phyloP scores from a whole-genome alignment of 106 monocot genomes.

The Alisma plantagoaquatica region DNA sequence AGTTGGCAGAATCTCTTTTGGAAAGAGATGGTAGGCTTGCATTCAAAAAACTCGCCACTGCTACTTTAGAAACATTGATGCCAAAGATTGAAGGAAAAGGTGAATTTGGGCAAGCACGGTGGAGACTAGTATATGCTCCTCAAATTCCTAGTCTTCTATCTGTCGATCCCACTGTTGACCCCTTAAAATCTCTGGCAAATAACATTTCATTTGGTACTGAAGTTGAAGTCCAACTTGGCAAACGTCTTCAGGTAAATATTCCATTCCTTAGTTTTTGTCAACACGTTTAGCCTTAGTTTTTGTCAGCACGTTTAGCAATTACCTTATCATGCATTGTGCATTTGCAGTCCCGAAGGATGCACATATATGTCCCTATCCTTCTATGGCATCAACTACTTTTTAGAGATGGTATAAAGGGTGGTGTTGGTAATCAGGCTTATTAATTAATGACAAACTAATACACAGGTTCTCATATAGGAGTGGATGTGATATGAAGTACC shows the following conservation, averaged over 20 bases:
- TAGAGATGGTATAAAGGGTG: too few species aligned
- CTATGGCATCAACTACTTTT: too few species aligned
- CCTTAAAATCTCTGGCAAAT: slow-evolving; percentile 86
- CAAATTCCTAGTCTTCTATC: slow-evolving; percentile 94
- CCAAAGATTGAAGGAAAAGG: slow-evolving; percentile 98
- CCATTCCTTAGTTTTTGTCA: too few species aligned
- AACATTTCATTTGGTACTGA: slow-evolving; percentile 96
- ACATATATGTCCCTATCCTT: too few species aligned
- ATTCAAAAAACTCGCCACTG: slow-evolving; percentile 96
- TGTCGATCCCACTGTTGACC: slow-evolving; percentile 82
- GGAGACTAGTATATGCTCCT: slow-evolving; percentile 97
- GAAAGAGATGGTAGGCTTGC: slow-evolving; percentile 96
- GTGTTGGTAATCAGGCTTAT: too few species aligned
- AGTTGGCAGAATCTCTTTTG: slow-evolving; percentile 86
- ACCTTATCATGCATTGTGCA: too few species aligned
- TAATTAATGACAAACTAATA: too few species aligned
- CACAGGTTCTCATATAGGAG: too few species aligned
- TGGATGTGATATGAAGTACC: too few species aligned
- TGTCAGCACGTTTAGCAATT: too few species aligned
- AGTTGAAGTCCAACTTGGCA: slow-evolving; percentile 96
- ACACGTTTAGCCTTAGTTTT: too few species aligned
- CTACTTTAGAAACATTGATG: slow-evolving; percentile 94
- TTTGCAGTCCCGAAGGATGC: too few species aligned
- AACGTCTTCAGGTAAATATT: slow-evolving; percentile 75
- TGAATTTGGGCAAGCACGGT: slow-evolving; percentile 93